Evolutionary conservation across 371 early-diverging fungal species (phyloP), one percentile per base, ranked within the genome.

Genomic region (Rhizopus microsporus): DNA sequence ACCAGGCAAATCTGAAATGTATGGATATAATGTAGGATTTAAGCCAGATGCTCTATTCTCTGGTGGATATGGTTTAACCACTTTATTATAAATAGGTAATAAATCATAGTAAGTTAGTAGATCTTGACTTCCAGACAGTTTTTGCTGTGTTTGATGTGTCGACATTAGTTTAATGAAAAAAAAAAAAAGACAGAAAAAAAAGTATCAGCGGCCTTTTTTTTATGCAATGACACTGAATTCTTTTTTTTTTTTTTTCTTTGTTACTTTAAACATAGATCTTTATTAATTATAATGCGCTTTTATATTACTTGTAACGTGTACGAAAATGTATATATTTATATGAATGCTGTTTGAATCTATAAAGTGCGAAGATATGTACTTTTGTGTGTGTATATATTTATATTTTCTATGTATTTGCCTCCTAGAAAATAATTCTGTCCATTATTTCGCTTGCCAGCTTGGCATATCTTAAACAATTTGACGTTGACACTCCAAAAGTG

Each of bases 1-100:
- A 84, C 85, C 85, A 71, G 85, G 85, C 13, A 85, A 64, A 39
- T 80, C 75, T 37, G 71, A 72, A 59, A 83, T 78, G 54, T 78
- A 85, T 13, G 73, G 68, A 49, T 69, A 72, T 33, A 80, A 62
- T 2, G 78, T 68, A n/a, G 71, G 77, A 30, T 83, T 77, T 47
- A 77, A 44, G 42, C 65, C 61, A 53, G 68, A 59, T 55, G 75
- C 65, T 56, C 74, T 53, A 63, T 73, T 56, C 47, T 75, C 68
- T 16, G 80, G 76, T 33, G 67, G 54, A 49, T 75, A 77, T 16
- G 82, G 81, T 51, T 75, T 71, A 49, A 86, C 81, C 38, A 81
- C 78, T 54, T 74, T 71, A 56, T 86, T 71, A 59, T 86, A 86
- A 31, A 79, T 70, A 38, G 82, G 80, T 51, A 79, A 68, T 33